Percentiles rank a stretch among this genome's conserved stretches.
Conservation (phyloP, 2,329 filamentous ascomycete species). For the Pezicula neosporulosa region DNA sequence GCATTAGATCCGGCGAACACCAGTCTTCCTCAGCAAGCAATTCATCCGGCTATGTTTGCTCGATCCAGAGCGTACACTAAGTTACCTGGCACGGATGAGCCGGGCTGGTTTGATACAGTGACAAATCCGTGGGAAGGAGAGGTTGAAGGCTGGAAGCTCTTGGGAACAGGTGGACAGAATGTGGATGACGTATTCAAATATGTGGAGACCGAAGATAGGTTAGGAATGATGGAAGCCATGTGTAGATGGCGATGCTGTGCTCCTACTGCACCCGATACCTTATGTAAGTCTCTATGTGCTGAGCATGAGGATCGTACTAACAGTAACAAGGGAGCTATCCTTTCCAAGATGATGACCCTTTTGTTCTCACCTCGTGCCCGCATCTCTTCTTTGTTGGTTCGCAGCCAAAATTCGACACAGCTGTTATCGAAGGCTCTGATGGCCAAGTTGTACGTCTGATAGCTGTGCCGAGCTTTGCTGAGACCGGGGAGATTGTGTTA, state of each 20-base stretch:
- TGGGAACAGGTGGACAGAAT: slow-evolving; percentile 88
- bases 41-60: slow-evolving; percentile 90
- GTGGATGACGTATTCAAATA: slow-evolving; percentile 94
- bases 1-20: slow-evolving; percentile 83
- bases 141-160: slow-evolving; percentile 82
- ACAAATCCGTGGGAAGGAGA: slow-evolving; percentile 95
- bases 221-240: slow-evolving; percentile 93
- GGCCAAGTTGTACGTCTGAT: slow-evolving; percentile 74
- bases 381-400: slow-evolving; percentile 90
- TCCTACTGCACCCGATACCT: slow-evolving; percentile 90
- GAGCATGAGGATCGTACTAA: slow-evolving; percentile 3
- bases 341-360: slow-evolving; percentile 90
- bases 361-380: slow-evolving; percentile 80
- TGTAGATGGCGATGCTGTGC: slow-evolving; percentile 88
- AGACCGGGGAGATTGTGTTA: slow-evolving; percentile 76
- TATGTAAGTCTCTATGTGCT: slow-evolving; percentile 61
- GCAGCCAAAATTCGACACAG: slow-evolving; percentile 75
- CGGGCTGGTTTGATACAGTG: slow-evolving; percentile 80
- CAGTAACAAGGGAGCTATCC: slow-evolving; percentile 76
- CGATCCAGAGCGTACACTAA: slow-evolving; percentile 65
- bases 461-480: slow-evolving; percentile 77
- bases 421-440: slow-evolving; percentile 60
- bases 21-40: slow-evolving; percentile 86
- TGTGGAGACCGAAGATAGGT: slow-evolving; percentile 69
- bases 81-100: slow-evolving; percentile 36